Evolutionary conservation across 2,329 filamentous ascomycete genomes (phyloP).

Genomic region (Diplocarpon rosae): DNA sequence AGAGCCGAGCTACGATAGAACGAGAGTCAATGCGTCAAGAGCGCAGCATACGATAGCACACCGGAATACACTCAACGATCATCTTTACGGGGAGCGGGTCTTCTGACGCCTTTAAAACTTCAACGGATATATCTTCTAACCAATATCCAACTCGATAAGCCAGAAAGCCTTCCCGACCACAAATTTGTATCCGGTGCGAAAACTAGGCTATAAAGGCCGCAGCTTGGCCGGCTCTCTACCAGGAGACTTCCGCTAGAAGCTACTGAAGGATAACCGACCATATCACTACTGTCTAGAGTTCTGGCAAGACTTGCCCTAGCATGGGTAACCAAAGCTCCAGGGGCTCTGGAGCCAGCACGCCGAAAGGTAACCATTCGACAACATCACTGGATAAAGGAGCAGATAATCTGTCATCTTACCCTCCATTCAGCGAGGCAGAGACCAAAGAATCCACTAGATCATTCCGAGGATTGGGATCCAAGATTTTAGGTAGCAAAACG

Average conservation of each 20-base stretch:
- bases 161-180: not conserved
- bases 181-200: slow-evolving; percentile 2
- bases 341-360: slow-evolving; percentile 23
- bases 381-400: slow-evolving; percentile 22
- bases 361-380: slow-evolving; percentile 22
- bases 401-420: slow-evolving; percentile 61
- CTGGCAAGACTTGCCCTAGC: not conserved
- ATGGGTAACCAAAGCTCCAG: slow-evolving; percentile 70
- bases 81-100: too few species aligned
- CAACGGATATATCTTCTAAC: too few species aligned
- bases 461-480: slow-evolving; percentile 68
- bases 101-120: too few species aligned
- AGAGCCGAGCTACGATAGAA: slow-evolving; percentile 1
- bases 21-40: not conserved
- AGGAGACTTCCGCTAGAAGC: not conserved
- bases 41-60: not conserved
- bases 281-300: not conserved
- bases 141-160: too few species aligned
- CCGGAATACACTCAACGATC: not conserved
- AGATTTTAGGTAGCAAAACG: slow-evolving; percentile 66
- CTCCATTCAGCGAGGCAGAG: slow-evolving; percentile 84
- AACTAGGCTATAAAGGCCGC: not conserved
- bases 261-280: not conserved
- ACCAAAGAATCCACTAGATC: slow-evolving; percentile 88
- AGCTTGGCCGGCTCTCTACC: not conserved